Evolutionary conservation across 805 yeast species (phyloP), one percentile per base, ranked within the genome.

Genomic region (Pichia insulana): DNA sequence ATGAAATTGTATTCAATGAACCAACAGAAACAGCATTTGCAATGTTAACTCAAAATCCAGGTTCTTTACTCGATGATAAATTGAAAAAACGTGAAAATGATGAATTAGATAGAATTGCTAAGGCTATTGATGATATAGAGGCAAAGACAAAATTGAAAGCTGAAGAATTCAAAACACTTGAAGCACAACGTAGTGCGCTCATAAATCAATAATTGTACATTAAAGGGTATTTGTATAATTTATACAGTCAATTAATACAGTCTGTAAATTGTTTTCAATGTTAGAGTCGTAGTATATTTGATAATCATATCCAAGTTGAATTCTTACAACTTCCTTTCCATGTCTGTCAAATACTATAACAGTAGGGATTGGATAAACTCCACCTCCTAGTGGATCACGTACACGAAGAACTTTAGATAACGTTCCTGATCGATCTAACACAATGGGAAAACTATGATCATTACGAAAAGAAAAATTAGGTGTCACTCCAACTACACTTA

Each of bases 1-100:
- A 92, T 57, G 98, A 92, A 58, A 65, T 92, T 16, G 95, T 92
- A 2, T 92, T 92, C 57, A 86, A 83, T 58, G 98, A 92, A 61
- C 98, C 98, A 3, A 88, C 96, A 7, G 97, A 92, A 52, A 73
- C 73, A 17, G 76, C 88, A 62, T 90, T 92, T 64, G 86, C 82
- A 50, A 65, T 79, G 4, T 69, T 90, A 54, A 84, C 95, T 6
- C 60, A 69, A 31, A 71, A 73, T 45, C 90, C 95, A 4, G 68
- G 79, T 37, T 70, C 82, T 54, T 48, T 71, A 52, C 49, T 76
- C 57, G 46, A 51, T 31, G 51, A 51, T 34, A 64, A 61, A 35
- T 52, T 61, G 8, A 69, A 64, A 42, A 74, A 77, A 51, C 63
- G 80, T 8, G 92, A 83, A 55, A 63, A 64, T 32, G 85, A 82